These are phyloP conservation scores for Ostreobium quekettii DNA, from an alignment of 139 green algal species.

Conservation along the genomic window DNA sequence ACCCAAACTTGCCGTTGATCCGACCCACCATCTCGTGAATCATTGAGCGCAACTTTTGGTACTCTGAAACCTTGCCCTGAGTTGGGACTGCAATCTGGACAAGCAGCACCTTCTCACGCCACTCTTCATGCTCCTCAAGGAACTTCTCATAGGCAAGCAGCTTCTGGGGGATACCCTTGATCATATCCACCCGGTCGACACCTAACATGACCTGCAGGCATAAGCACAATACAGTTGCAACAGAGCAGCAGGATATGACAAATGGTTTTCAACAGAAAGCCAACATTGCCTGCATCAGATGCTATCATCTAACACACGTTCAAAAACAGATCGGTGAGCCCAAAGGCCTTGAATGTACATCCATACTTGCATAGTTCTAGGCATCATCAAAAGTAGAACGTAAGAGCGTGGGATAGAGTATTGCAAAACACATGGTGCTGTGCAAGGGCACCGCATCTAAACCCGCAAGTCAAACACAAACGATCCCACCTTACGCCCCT, in stretches of 20 bases:
- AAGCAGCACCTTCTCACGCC: conserved; percentile 73
- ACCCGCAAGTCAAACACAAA: not conserved
- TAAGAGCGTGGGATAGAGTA: not conserved
- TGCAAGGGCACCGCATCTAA: not conserved
- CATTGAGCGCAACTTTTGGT: conserved; percentile 81
- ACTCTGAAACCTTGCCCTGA: conserved; percentile 93
- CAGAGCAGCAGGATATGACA: not conserved
- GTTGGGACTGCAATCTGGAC: conserved; percentile 95
- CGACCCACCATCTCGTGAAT: conserved; percentile 98
- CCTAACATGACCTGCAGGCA: conserved; percentile 87
- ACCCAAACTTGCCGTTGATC: conserved; percentile 97
- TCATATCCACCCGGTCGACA: conserved; percentile 98
- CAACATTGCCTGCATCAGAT: not conserved
- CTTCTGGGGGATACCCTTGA: conserved; percentile 99
- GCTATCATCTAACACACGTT: not conserved
- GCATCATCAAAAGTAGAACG: not conserved
- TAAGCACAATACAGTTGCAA: not conserved
- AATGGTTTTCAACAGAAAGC: not conserved
- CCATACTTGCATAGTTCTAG: not conserved
- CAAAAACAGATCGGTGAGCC: not conserved
- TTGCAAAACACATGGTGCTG: not conserved
- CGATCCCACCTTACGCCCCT: conserved; percentile 4
- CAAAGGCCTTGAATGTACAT: not conserved
- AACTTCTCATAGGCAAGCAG: conserved; percentile 99
- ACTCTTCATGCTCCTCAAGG: conserved; percentile 90